Evolutionary conservation across 2,329 filamentous ascomycete genomes (phyloP), one percentile per base, ranked within the genome.

Genomic region (Coniochaeta prunicola): DNA sequence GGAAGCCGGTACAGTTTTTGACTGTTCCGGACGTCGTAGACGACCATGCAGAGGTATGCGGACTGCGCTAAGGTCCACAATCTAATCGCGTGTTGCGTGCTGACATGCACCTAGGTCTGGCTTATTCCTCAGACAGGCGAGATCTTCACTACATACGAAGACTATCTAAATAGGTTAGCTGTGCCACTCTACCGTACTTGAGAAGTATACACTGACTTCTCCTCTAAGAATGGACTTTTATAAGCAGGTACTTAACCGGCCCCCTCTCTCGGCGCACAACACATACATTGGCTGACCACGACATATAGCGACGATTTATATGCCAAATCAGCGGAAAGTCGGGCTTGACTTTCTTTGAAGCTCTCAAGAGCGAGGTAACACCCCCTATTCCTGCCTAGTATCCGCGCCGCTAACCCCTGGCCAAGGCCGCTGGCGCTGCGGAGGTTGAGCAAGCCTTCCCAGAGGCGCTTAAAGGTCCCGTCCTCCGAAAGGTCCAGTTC

Each of bases 321-420:
- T 96, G 96, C 74, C 90, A 96, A 71, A 96, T 97, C 64, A 96
- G 92, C 13, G 94, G 94, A 58, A 93, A 96, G 72, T 96, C 92
- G 31, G 89, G 89, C 57, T 79, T 97, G 64, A 93, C 86, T 3
- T 99, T 96, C 73, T 97, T 97, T 69, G 91, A 96, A 65, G 94
- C 94, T 28, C 82, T 93, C 31, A 86, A 90, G 73, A 96, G 91
- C 76, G 92, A 97, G 84, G 91, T 96, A 81, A 64, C 87, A 21
- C 36, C 57, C 24, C 38, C 58, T 24, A 33, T 21, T 26, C 26
- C 24, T 28, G 42, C 56, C 21, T 55, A 48, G 15, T 55, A 4
- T 33, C 12, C n/a, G 30, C 15, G 53, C 19, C 7, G 53, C 53
- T 55, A 55, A 55, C 53, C 6, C 30, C 17, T 40, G 53, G 19